A percentile compares a stretch with the other conserved stretches of the same genome.
These are phyloP conservation scores for Dichomitus squalens DNA, from an alignment of 1,284 basidiomycete genomes.

Conservation along the genomic window DNA sequence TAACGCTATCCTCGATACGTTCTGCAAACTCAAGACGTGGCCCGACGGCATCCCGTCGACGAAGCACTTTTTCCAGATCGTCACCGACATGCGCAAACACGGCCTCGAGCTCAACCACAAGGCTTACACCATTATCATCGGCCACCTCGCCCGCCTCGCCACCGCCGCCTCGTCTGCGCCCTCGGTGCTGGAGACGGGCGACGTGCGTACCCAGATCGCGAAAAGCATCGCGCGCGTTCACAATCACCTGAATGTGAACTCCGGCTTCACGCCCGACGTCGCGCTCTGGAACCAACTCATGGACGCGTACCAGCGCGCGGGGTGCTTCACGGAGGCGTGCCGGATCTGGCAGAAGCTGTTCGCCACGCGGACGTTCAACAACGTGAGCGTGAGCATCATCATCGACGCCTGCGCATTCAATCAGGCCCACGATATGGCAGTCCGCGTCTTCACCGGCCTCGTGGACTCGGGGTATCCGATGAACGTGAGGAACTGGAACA, in stretches of 20 bases:
- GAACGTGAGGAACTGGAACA: slow-evolving; percentile 73
- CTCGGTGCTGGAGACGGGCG: slow-evolving; percentile 18
- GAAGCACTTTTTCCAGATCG: slow-evolving; percentile 73
- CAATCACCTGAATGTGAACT: slow-evolving; percentile 78
- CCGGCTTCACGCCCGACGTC: slow-evolving; percentile 73
- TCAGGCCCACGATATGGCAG: slow-evolving; percentile 51
- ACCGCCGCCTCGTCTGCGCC: slow-evolving; percentile 30
- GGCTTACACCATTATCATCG: slow-evolving; percentile 77
- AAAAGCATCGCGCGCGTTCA: slow-evolving; percentile 70
- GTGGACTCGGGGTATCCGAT: slow-evolving; percentile 50
- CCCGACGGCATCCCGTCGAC: slow-evolving; percentile 28
- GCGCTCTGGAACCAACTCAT: slow-evolving; percentile 87
- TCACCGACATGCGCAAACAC: slow-evolving; percentile 80
- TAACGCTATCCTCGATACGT: slow-evolving; percentile 60
- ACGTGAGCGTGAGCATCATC: slow-evolving; percentile 77
- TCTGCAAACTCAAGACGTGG: slow-evolving; percentile 53
- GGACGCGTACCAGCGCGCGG: slow-evolving; percentile 84
- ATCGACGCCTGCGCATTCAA: slow-evolving; percentile 82
- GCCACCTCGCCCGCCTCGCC: slow-evolving; percentile 51
- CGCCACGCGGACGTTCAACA: slow-evolving; percentile 57
- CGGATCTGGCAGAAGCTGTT: slow-evolving; percentile 84
- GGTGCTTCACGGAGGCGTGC: slow-evolving; percentile 70
- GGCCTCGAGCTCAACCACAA: slow-evolving; percentile 59
- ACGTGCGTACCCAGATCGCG: slow-evolving; percentile 41
- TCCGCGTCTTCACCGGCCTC: slow-evolving; percentile 56